Base-by-base conservation (phyloP, 108 stramenopile genomes). In the Nannochloropsis gaditana region DNA sequence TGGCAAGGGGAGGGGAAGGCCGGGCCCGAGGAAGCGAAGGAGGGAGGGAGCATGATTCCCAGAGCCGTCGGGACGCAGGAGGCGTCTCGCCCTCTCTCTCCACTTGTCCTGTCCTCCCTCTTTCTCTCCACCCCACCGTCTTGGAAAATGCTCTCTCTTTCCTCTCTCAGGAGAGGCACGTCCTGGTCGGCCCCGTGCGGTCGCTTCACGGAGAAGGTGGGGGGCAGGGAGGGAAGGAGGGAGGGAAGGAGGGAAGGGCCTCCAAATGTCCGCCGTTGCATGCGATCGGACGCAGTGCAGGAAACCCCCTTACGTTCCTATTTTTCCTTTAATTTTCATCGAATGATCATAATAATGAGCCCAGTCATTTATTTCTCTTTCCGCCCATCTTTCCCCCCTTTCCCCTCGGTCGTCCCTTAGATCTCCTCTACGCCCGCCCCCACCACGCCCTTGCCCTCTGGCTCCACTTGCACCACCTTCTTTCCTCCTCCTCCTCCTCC, bases 151-250 rank as follows among this genome's bases (percentile, higher is more conserved):
- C n/a, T n/a, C n/a, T n/a, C n/a, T n/a, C n/a, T n/a, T n/a, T n/a
- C n/a, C n/a, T n/a, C n/a, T n/a, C n/a, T n/a, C n/a, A n/a, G n/a
- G n/a, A n/a, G n/a, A 73, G 15, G 59, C 59, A 73, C 2, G 59
- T 73, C 15, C 15, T 19, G 2, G 4, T 19, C 19, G 59, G 59
- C n/a, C 19, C 59, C 59, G 19, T 73, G 59, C 59, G 59, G 59
- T n/a, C n/a, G 59, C 4, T 4, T 4, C 19, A 73, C 19, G 59
- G 5, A 2, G 15, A 2, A 73, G n/a, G 59, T 15, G 59, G 2
- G 59, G 59, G 59, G 15, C n/a, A n/a, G 59, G 59, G 59, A 73
- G 59, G 59, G 59, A 73, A 5, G 59, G 59, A 73, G 59, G 59
- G 10, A 73, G 4, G 4, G 59, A 73, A 4, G 59, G 19, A 2